Evolutionary conservation across 2,329 filamentous ascomycete genomes (phyloP), one percentile per base, ranked within the genome.

Genomic region (Hymenoscyphus occultus): DNA sequence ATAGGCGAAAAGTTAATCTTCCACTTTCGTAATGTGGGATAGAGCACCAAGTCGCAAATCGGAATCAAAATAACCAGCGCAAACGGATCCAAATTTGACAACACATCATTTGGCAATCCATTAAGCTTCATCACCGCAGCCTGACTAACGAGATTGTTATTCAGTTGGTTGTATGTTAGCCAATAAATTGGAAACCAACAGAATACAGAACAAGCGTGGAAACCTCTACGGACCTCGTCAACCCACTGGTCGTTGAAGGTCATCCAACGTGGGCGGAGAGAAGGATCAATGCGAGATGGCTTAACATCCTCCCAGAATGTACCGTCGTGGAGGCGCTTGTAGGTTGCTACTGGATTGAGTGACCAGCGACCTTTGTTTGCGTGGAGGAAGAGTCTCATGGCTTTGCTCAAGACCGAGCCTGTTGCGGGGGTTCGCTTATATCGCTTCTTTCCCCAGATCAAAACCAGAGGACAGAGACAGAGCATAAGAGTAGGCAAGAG

Each of bases 171-270:
- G 76, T 86, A 86, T 35, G 81, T 80, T 63, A 83, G 77, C 80
- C 83, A 86, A 72, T 79, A 84, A 10, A 83, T 76, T n/a, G 81
- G 81, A 63, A 79, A 80, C 78, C 81, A 83, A 42, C 80, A 72
- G 77, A 91, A 93, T 40, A 92, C 89, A 69, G 84, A 82, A 80
- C 88, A 91, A 64, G 89, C 88, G 71, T 84, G 81, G 64, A 90
- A 80, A 67, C 89, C 90, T 77, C 90, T 88, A 61, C 82, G 82
- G 59, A 93, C 86, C 74, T 93, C 89, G 74, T 92, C 90, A 40
- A 94, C 90, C 90, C 90, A 94, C 61, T 86, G 85, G 70, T 94
- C 91, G 68, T 94, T 90, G 71, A 92, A 93, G 0, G 87, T 90
- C 88, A 93, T 93, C 90, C 90, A 93, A 0, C 63, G 51, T 0